Base-by-base conservation (phyloP, 192 early-diverging fungal genomes). In the Tieghemiomyces parasiticus region DNA sequence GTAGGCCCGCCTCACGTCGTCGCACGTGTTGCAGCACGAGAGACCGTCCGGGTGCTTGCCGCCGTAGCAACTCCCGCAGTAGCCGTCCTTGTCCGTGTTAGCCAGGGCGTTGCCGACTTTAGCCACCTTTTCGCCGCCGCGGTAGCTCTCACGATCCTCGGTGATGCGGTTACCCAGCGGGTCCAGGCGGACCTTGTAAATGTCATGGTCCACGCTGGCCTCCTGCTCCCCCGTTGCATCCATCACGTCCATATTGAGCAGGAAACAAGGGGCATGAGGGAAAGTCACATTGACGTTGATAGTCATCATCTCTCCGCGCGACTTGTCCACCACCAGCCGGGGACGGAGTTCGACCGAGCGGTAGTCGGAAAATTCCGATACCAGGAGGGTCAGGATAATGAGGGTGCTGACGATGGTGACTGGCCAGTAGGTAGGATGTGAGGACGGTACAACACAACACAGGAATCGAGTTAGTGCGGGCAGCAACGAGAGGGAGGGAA, bases 211-310 rank as follows among this genome's bases (percentile, higher is more conserved):
- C 47, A 87, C 72, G 65, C 85, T 90, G n/a, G 71, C 66, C 59
- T 92, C 83, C 65, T 91, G 84, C 65, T 90, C 88, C 28, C 93
- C 91, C 25, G 91, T 78, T 22, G 90, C 83, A 68, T 95, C 95
- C 88, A 96, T 92, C 4, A 98, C 87, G 68, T 96, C 95, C 51
- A 97, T 74, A 58, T 84, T 89, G 53, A 98, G 73, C 20, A 96
- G 84, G 85, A 73, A 87, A 63, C 95, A 98, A 3, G 91, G 95
- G 22, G 93, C 83, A 34, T 84, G 75, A 45, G 90, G 93, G 59
- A 99, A 90, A 0, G 88, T 87, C 63, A 99, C 81, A 74, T 97
- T 85, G 51, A 95, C 66, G 64, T 87, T 82, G 62, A 97, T 94
- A 33, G 71, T 72, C 74, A 99, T 80, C 71, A 88, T 93, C 58